phyloP scores from a whole-genome alignment of 1,284 basidiomycete genomes.

The Tetrapyrgos nigripes region DNA sequence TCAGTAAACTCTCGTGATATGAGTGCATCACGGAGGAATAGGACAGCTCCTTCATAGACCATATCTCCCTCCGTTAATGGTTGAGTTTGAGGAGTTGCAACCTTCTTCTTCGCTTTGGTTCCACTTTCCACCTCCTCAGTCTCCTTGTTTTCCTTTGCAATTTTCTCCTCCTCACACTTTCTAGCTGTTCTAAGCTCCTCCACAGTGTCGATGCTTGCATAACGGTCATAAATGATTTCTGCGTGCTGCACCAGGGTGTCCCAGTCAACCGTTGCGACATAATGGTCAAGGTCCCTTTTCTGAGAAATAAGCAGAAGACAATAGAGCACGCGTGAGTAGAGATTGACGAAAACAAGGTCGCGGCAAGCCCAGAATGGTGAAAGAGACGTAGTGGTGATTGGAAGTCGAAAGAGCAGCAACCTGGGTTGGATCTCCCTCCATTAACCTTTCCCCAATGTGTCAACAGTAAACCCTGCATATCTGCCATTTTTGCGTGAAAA shows the following conservation, averaged over 20 bases:
- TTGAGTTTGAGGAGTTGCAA: neutral
- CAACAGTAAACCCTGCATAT: constrained; percentile 34
- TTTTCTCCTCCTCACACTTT: neutral
- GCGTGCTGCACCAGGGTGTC: constrained; percentile 26
- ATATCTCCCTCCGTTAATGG: constrained; percentile 34
- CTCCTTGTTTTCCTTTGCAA: neutral
- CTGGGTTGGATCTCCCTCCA: constrained; percentile 35
- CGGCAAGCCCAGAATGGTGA: constrained; percentile 39
- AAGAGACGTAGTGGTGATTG: constrained; percentile 37
- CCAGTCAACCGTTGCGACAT: constrained; percentile 23
- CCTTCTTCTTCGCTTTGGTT: no score
- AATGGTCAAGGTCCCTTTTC: constrained; percentile 26
- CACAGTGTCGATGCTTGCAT: constrained; percentile 21
- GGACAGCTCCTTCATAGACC: constrained; percentile 41
- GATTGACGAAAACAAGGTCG: constrained; percentile 42
- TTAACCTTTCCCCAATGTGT: constrained; percentile 37
- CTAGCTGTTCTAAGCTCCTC: constrained; percentile 18
- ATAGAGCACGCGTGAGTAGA: constrained; percentile 41
- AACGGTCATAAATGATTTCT: constrained; percentile 22
- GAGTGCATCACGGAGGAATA: constrained; percentile 43
- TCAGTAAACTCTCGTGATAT: constrained; percentile 40
- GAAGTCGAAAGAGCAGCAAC: constrained; percentile 34
- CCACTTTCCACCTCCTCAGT: neutral
- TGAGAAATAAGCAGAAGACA: constrained; percentile 38
- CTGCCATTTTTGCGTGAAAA: constrained; percentile 46